phyloP scores from a whole-genome alignment of 257 asterid species.

The Handroanthus guayacan region DNA sequence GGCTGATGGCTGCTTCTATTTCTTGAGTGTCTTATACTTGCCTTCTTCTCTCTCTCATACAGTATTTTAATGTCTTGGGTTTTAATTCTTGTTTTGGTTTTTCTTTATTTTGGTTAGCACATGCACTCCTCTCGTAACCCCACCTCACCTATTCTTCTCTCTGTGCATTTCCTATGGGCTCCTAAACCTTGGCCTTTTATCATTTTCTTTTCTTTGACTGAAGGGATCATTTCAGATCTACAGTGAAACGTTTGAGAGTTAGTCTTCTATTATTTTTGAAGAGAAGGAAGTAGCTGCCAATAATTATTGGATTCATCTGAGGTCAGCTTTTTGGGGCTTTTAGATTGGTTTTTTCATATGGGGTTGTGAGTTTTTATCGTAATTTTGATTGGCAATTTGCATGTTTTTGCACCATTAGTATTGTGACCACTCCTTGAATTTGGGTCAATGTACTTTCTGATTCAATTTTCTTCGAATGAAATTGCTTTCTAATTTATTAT shows the following conservation, averaged over 20 bases:
- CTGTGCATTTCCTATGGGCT: conserved; percentile 43
- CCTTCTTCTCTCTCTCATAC: too few species aligned
- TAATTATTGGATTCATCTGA: not conserved
- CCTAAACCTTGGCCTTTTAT: conserved; percentile 40
- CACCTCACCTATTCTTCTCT: conserved; percentile 13
- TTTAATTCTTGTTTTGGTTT: conserved; percentile 9
- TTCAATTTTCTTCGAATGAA: not conserved
- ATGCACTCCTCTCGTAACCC: conserved; percentile 46
- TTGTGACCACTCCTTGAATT: not conserved
- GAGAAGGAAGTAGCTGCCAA: conserved; percentile 8
- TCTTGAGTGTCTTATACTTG: conserved; percentile 31
- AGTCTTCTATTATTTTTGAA: conserved; percentile 22
- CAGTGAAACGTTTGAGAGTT: conserved; percentile 25
- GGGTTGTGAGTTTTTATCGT: not conserved
- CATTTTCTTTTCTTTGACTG: conserved; percentile 39
- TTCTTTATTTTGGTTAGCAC: conserved; percentile 37
- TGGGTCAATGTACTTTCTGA: not conserved
- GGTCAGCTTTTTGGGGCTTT: conserved; percentile 26
- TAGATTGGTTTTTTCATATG: conserved; percentile 3
- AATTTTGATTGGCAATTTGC: conserved; percentile 17
- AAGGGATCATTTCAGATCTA: conserved; percentile 36
- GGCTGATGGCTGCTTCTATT: conserved; percentile 38
- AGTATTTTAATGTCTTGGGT: not conserved
- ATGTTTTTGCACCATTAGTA: not conserved
- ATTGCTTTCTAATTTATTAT: too few species aligned